Percentiles rank a stretch among this genome's conserved stretches.
Evolutionary conservation across 305 asterid genomes (phyloP).

Genomic region (Caryopteris hybrid): DNA sequence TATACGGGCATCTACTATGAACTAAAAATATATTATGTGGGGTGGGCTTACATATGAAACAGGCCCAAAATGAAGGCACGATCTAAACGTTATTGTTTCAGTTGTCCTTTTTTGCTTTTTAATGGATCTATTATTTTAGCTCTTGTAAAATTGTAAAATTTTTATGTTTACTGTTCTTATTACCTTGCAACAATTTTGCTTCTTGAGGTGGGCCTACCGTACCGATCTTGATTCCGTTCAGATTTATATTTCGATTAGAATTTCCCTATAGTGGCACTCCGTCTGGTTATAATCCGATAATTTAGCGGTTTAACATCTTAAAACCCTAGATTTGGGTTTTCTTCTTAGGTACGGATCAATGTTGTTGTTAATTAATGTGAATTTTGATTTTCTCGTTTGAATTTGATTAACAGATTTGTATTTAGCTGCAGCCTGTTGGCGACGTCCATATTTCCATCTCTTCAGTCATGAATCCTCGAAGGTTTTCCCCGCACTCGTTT

Average conservation of each 20-base stretch:
- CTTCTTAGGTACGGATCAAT: background rate
- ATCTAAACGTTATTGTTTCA: too few relatives aligned
- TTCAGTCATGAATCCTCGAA: slow-evolving; percentile 42
- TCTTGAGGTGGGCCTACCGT: slow-evolving; percentile 20
- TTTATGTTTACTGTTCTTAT: background rate
- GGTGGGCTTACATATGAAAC: too few relatives aligned
- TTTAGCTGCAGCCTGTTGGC: slow-evolving; percentile 20
- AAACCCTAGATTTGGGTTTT: slow-evolving; percentile 15
- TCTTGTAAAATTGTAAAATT: too few relatives aligned
- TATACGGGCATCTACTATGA: too few relatives aligned
- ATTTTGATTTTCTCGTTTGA: background rate
- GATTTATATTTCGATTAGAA: slow-evolving; percentile 17
- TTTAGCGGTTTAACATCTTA: slow-evolving; percentile 4
- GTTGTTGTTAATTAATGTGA: background rate
- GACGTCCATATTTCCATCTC: slow-evolving; percentile 9
- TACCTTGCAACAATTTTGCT: background rate
- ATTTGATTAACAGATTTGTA: slow-evolving; percentile 17
- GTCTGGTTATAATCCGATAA: slow-evolving; percentile 1
- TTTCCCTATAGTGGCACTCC: background rate
- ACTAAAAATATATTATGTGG: too few relatives aligned
- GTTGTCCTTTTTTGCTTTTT: too few relatives aligned
- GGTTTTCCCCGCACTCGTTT: slow-evolving; percentile 22
- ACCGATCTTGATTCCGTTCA: slow-evolving; percentile 14
- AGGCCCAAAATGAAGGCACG: too few relatives aligned
- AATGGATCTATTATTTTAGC: too few relatives aligned